A percentile compares a stretch with the other conserved stretches of the same genome.
These are phyloP conservation scores for Thozetella sp. DNA, from an alignment of 495 filamentous ascomycete species.

Conservation along the genomic window DNA sequence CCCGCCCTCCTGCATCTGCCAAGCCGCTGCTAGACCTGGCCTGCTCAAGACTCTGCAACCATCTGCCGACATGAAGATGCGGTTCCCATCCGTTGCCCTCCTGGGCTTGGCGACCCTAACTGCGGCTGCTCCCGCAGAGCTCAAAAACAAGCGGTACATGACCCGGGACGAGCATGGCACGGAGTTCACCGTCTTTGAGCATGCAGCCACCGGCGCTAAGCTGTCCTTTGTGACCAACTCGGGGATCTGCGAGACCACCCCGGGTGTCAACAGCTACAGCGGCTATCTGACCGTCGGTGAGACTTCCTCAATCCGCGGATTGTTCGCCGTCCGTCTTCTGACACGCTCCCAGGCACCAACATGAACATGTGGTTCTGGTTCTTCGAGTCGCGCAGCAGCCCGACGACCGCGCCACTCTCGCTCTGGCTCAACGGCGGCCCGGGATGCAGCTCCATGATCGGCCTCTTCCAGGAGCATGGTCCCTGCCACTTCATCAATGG, in stretches of 20 bases:
- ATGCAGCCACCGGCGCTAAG: conserved; percentile 50
- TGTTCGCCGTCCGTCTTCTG: too few species aligned
- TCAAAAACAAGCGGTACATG: not conserved
- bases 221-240: conserved; percentile 59
- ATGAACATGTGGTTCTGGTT: conserved; percentile 60
- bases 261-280: conserved; percentile 56
- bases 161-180: not conserved
- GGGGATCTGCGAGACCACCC: conserved; percentile 57
- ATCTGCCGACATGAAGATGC: not conserved
- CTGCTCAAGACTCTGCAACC: too few species aligned
- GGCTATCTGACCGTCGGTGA: conserved; percentile 55
- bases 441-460: conserved; percentile 61
- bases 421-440: conserved; percentile 64
- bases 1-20: not conserved
- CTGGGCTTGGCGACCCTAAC: not conserved
- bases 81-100: not conserved
- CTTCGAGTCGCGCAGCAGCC: conserved; percentile 54
- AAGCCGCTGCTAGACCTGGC: too few species aligned
- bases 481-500: conserved; percentile 61
- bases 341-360: too few species aligned
- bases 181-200: conserved; percentile 46
- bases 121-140: not conserved
- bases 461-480: conserved; percentile 62
- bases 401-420: conserved; percentile 49
- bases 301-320: too few species aligned